These are phyloP conservation scores for Podospora anserina DNA, from an alignment of 495 filamentous ascomycete species.

Conservation along the genomic window DNA sequence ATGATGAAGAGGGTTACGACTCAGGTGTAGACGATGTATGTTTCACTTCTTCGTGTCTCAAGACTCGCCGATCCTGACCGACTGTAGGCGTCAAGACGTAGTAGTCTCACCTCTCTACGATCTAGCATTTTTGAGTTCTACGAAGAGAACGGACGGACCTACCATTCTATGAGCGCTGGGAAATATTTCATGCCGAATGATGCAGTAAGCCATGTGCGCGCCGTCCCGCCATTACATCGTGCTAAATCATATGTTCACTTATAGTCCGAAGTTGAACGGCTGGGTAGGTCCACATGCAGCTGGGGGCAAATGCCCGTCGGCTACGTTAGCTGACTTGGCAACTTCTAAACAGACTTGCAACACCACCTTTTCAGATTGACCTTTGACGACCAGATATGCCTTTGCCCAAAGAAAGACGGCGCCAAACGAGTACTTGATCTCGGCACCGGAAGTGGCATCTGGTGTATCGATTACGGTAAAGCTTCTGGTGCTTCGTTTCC, in stretches of 20 bases:
- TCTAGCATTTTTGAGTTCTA: constrained; percentile 38
- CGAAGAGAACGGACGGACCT: constrained; percentile 42
- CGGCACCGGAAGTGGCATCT: constrained; percentile 25
- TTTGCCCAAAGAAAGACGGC: constrained; percentile 30
- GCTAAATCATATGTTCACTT: neutral
- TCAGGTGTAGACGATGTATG: neutral
- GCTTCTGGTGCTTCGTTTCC: neutral
- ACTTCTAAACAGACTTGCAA: constrained; percentile 32
- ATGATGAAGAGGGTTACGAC: neutral
- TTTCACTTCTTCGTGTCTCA: no score
- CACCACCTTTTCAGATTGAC: constrained; percentile 36
- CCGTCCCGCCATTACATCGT: neutral
- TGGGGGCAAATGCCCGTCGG: neutral
- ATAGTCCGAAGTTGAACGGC: neutral
- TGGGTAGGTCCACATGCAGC: neutral
- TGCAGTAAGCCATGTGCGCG: neutral
- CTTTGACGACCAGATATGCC: constrained; percentile 29
- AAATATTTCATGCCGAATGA: constrained; percentile 4
- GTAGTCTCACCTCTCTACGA: constrained; percentile 25
- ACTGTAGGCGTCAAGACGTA: neutral
- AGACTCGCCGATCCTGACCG: no score
- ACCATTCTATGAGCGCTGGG: constrained; percentile 44
- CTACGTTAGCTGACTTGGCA: neutral
- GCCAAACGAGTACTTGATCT: constrained; percentile 33
- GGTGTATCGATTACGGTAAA: constrained; percentile 22